These are phyloP conservation scores for Blepharisma japonicum DNA, from an alignment of 73 alveolate genomes.

Conservation along the genomic window DNA sequence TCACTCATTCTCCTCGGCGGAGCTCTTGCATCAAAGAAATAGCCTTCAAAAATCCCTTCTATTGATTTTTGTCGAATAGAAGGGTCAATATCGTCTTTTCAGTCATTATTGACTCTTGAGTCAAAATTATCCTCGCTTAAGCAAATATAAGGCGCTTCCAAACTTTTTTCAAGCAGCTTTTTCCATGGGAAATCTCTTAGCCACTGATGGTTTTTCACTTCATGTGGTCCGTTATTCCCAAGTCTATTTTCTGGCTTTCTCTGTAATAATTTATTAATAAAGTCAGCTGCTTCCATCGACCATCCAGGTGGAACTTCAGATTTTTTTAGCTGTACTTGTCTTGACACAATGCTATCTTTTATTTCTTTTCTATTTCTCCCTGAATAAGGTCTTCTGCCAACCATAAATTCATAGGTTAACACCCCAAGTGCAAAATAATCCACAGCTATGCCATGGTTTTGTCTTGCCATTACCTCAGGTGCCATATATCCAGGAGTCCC, in stretches of 20 bases:
- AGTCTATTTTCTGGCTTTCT: conserved; percentile 84
- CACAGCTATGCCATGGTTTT: conserved; percentile 49
- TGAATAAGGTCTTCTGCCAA: conserved; percentile 79
- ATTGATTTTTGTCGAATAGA: too few relatives aligned
- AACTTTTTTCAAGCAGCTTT: conserved; percentile 68
- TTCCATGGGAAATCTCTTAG: conserved; percentile 81
- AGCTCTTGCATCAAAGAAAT: too few relatives aligned
- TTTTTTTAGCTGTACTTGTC: conserved; percentile 73
- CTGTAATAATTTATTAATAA: conserved; percentile 67
- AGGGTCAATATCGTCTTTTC: too few relatives aligned
- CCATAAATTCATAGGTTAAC: conserved; percentile 38
- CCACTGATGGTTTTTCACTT: conserved; percentile 87
- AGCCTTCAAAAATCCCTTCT: too few relatives aligned
- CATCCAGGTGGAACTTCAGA: conserved; percentile 87
- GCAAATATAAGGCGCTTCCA: conserved; percentile 74
- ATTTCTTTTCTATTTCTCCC: conserved; percentile 93
- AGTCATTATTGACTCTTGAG: too few relatives aligned
- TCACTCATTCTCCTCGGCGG: too few relatives aligned
- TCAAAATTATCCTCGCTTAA: not conserved
- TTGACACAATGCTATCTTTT: conserved; percentile 87
- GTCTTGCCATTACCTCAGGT: conserved; percentile 52
- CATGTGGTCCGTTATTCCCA: conserved; percentile 81
- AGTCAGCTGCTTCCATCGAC: conserved; percentile 94
- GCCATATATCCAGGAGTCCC: conserved; percentile 68
- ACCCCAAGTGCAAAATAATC: conserved; percentile 46